Conservation (phyloP, 1,284 basidiomycete genomes). For the Fomitopsis palustris region DNA sequence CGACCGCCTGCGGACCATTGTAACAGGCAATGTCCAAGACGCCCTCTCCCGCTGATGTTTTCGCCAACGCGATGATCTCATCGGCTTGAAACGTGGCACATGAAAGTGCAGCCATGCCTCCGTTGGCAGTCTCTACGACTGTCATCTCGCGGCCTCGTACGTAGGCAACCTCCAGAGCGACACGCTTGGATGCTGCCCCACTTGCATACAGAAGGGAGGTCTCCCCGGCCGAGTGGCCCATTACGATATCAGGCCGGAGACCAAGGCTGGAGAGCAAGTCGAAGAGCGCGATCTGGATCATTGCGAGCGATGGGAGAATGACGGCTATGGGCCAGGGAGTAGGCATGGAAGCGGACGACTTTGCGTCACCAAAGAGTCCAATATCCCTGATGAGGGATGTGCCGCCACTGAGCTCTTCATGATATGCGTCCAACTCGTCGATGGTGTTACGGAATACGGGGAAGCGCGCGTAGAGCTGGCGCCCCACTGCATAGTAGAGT, state of each 20-base stretch:
- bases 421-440: slow-evolving; percentile 33
- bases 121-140: slow-evolving; percentile 27
- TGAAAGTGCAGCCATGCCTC: slow-evolving; percentile 40
- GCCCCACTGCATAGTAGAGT: slow-evolving; percentile 31
- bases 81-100: slow-evolving; percentile 27
- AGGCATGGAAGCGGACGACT: slow-evolving; percentile 15
- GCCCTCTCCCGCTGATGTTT: slow-evolving; percentile 6
- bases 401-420: too few species aligned
- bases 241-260: slow-evolving; percentile 32
- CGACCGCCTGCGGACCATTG: slow-evolving; percentile 33
- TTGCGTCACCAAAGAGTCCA: slow-evolving; percentile 28
- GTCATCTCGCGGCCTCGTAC: slow-evolving; percentile 34
- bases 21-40: slow-evolving; percentile 34
- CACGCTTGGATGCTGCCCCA: slow-evolving; percentile 34
- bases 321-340: slow-evolving; percentile 31
- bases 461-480: slow-evolving; percentile 33
- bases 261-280: slow-evolving; percentile 35
- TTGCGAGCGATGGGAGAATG: slow-evolving; percentile 35
- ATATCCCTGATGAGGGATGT: slow-evolving; percentile 30
- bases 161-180: slow-evolving; percentile 39
- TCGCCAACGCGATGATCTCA: slow-evolving; percentile 18
- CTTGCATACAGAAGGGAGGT: slow-evolving; percentile 40
- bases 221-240: slow-evolving; percentile 43
- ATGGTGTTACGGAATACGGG: slow-evolving; percentile 36
- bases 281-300: slow-evolving; percentile 42